Conservation (phyloP, 768 basidiomycete genomes). For the Tylopilus intermedius region DNA sequence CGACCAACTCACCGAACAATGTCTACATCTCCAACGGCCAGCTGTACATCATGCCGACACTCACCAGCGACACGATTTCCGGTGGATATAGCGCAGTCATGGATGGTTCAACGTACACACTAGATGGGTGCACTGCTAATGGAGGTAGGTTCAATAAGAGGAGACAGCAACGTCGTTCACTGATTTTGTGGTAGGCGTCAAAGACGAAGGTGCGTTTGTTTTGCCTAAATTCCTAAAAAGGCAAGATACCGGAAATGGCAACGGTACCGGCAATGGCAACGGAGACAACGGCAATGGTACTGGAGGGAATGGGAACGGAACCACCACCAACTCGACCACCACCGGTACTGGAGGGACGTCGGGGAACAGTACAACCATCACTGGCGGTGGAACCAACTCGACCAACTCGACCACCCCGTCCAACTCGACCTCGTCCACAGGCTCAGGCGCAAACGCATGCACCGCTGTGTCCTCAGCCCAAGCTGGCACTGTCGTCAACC, state of each 20-base stretch:
- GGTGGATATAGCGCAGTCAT: conserved; percentile 34
- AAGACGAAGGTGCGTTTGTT: conserved; percentile 25
- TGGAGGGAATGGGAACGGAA: conserved; percentile 1
- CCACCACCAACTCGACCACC: background rate
- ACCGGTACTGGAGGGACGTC: background rate
- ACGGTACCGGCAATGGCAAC: conserved; percentile 4
- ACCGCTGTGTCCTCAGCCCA: conserved; percentile 38
- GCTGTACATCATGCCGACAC: conserved; percentile 56
- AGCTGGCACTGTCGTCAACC: conserved; percentile 40
- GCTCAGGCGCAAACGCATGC: conserved; percentile 30
- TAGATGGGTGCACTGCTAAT: conserved; percentile 35
- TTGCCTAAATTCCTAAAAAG: conserved; percentile 19
- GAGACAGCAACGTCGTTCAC: background rate
- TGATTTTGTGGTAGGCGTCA: conserved; percentile 7
- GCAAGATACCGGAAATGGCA: conserved; percentile 17
- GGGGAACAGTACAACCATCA: conserved; percentile 4
- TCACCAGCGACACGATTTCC: conserved; percentile 46
- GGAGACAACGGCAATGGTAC: too few relatives aligned
- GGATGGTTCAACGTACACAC: conserved; percentile 35
- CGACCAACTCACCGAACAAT: conserved; percentile 37
- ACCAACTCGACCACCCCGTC: conserved; percentile 1
- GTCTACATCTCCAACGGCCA: conserved; percentile 44
- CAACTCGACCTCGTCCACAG: conserved; percentile 17
- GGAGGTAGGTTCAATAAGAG: conserved; percentile 1
- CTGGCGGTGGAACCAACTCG: conserved; percentile 17